Percentiles rank a stretch among this genome's conserved stretches.
phyloP scores from a whole-genome alignment of 441 rosid genomes.

The Bocquillonia castaneifolia region DNA sequence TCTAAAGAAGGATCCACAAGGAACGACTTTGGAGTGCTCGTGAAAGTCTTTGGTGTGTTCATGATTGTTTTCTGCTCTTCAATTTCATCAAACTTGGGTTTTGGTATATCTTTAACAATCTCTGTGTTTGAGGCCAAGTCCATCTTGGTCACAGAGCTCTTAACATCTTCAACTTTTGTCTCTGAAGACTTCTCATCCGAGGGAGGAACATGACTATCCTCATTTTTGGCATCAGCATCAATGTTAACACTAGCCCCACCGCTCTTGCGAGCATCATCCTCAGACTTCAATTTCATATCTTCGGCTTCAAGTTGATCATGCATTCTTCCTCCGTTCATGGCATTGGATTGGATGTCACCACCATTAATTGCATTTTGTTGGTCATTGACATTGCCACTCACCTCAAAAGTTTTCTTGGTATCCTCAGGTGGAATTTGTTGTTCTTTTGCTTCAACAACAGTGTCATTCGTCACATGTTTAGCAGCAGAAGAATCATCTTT shows the following conservation, averaged over 20 bases:
- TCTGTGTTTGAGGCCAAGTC: constrained; percentile 20
- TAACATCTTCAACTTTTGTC: constrained; percentile 21
- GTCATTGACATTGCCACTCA: neutral
- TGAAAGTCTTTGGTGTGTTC: constrained; percentile 26
- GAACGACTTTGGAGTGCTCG: constrained; percentile 26
- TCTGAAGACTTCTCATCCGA: neutral
- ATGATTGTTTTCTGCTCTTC: constrained; percentile 20
- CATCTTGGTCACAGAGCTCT: constrained; percentile 1
- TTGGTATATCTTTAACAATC: constrained; percentile 21
- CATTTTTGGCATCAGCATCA: constrained; percentile 10
- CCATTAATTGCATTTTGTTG: neutral
- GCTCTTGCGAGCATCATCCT: constrained; percentile 2
- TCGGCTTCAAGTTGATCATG: neutral
- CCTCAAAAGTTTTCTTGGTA: constrained; percentile 2
- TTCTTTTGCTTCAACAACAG: neutral
- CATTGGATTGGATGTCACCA: constrained; percentile 4
- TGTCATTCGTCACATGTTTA: neutral
- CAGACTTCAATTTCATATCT: constrained; percentile 4
- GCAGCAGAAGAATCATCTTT: neutral
- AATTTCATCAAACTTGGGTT: constrained; percentile 22
- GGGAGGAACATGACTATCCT: neutral
- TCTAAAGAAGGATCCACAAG: constrained; percentile 33
- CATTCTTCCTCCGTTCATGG: neutral
- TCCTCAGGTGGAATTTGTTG: neutral
- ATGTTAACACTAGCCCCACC: neutral